Evolutionary conservation across 495 filamentous ascomycete species (phyloP), one percentile per base, ranked within the genome.

Genomic region (Xylona heveae): DNA sequence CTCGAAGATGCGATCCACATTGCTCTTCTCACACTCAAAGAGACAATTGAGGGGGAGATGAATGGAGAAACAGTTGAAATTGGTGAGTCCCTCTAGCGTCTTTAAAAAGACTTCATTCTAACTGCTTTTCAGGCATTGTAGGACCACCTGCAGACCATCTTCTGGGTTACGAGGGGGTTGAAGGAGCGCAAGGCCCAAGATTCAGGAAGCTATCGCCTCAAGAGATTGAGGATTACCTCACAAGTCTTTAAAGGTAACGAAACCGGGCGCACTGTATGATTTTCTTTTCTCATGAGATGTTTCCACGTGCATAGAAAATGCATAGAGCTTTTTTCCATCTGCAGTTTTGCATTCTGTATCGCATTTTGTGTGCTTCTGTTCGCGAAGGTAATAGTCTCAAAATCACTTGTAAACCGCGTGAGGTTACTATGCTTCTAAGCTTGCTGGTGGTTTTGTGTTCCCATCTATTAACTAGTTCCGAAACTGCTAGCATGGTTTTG

Each of bases 31-130:
- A 99, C 88, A 26, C 58, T 99, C 51, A 99, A 99, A 64, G 88
- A 99, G 66, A 92, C 83, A 18, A 95, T 95, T 42, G 88, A 94
- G 55, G 88, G 88, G 16, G 88, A 97, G 59, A 94, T 95, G 88
- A 95, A 80, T 47, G 88, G 88, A 30, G 90, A 95, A 54, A 95
- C 88, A 24, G 85, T 99, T 43, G 88, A 99, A 62, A 93, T 99
- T 46, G 85, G 85, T 85, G 47, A 56, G 74, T 43, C 39, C 28
- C 19, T 4, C 5, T 10, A 15, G 17, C 1, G 29, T 5, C 19
- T 13, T 20, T 15, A 10, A 12, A 17, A 15, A 3, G 13, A 34
- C 8, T 26, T 23, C 9, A 26, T 22, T 28, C 52, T 64, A 51
- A 66, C 50, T 37, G 26, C 28, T 9, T 38, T 28, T 9, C 37